These are phyloP conservation scores for Akebia trifoliata DNA, from an alignment of 164 flowering plant species.

Conservation along the genomic window DNA sequence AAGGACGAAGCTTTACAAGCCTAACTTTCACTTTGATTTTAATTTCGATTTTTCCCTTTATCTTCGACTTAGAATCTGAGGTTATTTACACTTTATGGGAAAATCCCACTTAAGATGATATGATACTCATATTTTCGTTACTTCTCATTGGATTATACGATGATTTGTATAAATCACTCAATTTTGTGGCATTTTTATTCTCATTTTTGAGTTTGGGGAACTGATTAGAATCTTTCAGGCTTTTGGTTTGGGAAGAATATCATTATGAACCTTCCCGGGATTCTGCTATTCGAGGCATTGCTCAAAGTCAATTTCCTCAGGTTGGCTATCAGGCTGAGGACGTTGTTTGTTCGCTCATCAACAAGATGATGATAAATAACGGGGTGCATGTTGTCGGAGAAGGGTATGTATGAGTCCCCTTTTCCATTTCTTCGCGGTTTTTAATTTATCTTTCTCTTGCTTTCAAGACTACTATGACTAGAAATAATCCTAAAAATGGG, in stretches of 20 bases:
- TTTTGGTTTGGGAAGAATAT: conserved; percentile 87
- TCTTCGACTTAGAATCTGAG: not conserved
- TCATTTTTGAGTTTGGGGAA: conserved; percentile 7
- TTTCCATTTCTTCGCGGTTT: not conserved
- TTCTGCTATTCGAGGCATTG: conserved; percentile 14
- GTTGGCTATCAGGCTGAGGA: conserved; percentile 27
- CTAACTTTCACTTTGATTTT: not conserved
- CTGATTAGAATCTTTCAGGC: conserved; percentile 34
- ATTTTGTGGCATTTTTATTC: not conserved
- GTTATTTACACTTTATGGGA: not conserved
- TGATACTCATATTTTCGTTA: not conserved
- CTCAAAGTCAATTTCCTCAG: conserved; percentile 28
- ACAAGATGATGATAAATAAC: conserved; percentile 61
- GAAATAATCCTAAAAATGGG: not conserved
- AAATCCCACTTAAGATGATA: not conserved
- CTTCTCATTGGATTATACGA: not conserved
- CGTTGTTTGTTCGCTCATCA: conserved; percentile 33
- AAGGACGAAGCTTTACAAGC: conserved; percentile 5
- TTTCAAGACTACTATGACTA: too few species aligned
- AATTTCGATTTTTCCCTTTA: not conserved
- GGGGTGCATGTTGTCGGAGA: conserved; percentile 67
- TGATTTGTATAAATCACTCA: not conserved
- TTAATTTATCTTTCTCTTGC: too few species aligned
- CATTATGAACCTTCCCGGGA: conserved; percentile 35
- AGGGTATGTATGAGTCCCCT: conserved; percentile 49